These are phyloP conservation scores for Suillus brevipes DNA, from an alignment of 768 basidiomycete genomes.

Conservation along the genomic window DNA sequence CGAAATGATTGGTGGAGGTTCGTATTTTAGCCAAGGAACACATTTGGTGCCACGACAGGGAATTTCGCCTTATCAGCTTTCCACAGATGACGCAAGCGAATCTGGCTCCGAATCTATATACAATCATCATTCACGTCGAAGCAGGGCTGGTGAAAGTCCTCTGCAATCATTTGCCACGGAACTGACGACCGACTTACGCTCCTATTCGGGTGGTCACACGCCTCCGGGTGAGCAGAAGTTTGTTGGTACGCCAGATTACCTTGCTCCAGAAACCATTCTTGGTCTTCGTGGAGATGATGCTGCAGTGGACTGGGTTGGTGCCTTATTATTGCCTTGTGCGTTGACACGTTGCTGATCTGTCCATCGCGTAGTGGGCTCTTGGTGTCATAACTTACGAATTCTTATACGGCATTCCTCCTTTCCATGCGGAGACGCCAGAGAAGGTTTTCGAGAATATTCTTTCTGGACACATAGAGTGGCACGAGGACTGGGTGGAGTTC, in stretches of 20 bases:
- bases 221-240: conserved; percentile 90
- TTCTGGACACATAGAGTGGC: conserved; percentile 92
- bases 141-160: conserved; percentile 67
- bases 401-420: conserved; percentile 93
- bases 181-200: conserved; percentile 78
- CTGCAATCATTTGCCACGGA: conserved; percentile 86
- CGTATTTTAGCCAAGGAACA: conserved; percentile 78
- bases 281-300: conserved; percentile 94
- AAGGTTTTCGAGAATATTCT: conserved; percentile 98
- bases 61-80: conserved; percentile 65
- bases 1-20: conserved; percentile 59
- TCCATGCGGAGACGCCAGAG: conserved; percentile 96
- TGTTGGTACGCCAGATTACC: conserved; percentile 96
- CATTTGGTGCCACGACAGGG: conserved; percentile 57
- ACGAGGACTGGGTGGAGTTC: conserved; percentile 88
- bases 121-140: conserved; percentile 53
- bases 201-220: conserved; percentile 61
- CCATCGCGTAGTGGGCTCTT: conserved; percentile 81
- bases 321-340: conserved; percentile 19
- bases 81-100: conserved; percentile 82
- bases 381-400: conserved; percentile 99
- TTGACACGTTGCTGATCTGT: conserved; percentile 13
- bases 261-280: conserved; percentile 93
- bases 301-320: conserved; percentile 91
- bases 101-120: conserved; percentile 84